Base-by-base conservation (phyloP, 768 basidiomycete genomes). In the Boletus tylopilopsis region DNA sequence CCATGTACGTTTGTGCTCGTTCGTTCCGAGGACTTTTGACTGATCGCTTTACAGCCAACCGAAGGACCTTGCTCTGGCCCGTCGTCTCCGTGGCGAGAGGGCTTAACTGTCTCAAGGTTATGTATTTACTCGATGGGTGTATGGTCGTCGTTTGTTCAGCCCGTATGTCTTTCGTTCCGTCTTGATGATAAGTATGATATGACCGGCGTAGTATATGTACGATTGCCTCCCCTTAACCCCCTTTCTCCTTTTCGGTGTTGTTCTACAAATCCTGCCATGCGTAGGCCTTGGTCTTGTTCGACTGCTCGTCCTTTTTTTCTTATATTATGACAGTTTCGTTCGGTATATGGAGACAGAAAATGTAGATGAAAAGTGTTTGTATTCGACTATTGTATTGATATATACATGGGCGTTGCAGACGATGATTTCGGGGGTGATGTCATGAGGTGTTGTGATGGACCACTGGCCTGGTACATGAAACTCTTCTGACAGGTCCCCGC, bases 31-130 rank as follows among this genome's bases (percentile, higher is more conserved):
- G 11, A 21, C 2, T 22, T 3, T 29, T 62, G 58, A 68, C 67
- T 61, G 19, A 55, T 30, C 23, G 8, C 21, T 51, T 46, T 56
- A 54, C 61, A 85, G 82, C 63, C 87, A 89, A 79, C 90, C 90
- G 60, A 92, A 92, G 76, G 90, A 92, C 68, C 85, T 92, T 43
- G 88, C 89, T 33, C 78, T 93, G 51, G 90, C 90, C 53, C 79
- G 90, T 61, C 87, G 90, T 67, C 82, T 93, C 69, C 81, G 90
- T 53, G 90, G 90, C 63, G 90, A 90, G 75, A 80, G 89, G 65
- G 83, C 87, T 62, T 89, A 78, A 81, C 45, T 39, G 33, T 41
- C 29, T 15, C 43, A 47, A 19, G 32, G 25, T 35, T 21, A 45
- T 19, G 9, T 42, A 10, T 47, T 51, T 19, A 24, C 21, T 45